phyloP scores from a whole-genome alignment of 768 basidiomycete genomes.

The Asterophora lycoperdoides region DNA sequence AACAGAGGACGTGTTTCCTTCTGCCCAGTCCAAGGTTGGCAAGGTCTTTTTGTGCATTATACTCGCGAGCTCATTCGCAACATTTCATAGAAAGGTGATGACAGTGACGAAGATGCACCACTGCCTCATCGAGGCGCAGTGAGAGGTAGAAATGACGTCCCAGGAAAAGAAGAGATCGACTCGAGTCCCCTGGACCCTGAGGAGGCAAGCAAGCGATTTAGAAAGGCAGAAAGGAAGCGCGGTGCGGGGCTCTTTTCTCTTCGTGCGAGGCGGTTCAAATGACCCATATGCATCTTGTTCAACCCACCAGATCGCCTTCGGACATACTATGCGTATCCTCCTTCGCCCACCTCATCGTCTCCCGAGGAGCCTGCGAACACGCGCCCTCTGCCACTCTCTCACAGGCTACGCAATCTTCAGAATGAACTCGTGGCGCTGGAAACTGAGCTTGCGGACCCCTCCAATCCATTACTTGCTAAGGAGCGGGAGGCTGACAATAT shows the following conservation, averaged over 20 bases:
- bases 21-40: conserved; percentile 45
- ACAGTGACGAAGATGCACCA: conserved; percentile 61
- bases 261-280: neutral
- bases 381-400: conserved; percentile 46
- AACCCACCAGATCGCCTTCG: conserved; percentile 42
- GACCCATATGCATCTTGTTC: neutral
- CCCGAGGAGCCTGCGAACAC: conserved; percentile 31
- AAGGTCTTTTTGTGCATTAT: conserved; percentile 17
- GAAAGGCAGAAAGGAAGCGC: conserved; percentile 63
- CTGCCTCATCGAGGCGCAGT: conserved; percentile 35
- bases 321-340: conserved; percentile 65
- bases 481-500: conserved; percentile 57
- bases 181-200: conserved; percentile 53
- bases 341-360: conserved; percentile 53
- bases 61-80: conserved; percentile 6
- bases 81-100: conserved; percentile 49
- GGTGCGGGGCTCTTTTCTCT: conserved; percentile 27
- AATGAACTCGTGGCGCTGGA: conserved; percentile 80
- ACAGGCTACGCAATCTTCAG: conserved; percentile 63
- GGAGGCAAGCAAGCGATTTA: conserved; percentile 67
- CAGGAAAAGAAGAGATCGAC: conserved; percentile 66
- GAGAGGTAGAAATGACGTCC: conserved; percentile 35
- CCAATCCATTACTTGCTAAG: conserved; percentile 61
- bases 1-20: conserved; percentile 73
- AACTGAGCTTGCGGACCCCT: conserved; percentile 73